Evolutionary conservation across 495 filamentous ascomycete genomes (phyloP).

Genomic region (Pyronema omphalodes): DNA sequence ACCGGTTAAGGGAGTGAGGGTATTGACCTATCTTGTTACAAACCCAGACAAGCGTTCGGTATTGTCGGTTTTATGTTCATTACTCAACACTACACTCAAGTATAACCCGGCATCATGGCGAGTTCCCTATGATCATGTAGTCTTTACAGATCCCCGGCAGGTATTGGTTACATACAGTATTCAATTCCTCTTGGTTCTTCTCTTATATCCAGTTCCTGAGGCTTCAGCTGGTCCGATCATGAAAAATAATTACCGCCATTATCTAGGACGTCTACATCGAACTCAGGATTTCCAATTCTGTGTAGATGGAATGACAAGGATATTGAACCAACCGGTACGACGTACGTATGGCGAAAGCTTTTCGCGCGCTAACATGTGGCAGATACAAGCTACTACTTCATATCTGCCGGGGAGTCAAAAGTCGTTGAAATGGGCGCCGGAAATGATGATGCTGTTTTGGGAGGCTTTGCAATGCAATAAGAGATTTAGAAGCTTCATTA

Average conservation of each 20-base stretch:
- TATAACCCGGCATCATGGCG: constrained; percentile 93
- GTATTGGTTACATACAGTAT: constrained; percentile 80
- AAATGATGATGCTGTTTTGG: constrained; percentile 97
- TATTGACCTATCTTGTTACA: constrained; percentile 76
- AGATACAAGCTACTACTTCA: constrained; percentile 68
- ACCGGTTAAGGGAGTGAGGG: constrained; percentile 67
- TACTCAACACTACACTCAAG: constrained; percentile 93
- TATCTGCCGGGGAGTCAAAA: constrained; percentile 79
- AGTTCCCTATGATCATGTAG: constrained; percentile 83
- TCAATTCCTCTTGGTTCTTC: constrained; percentile 70
- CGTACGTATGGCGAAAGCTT: background rate
- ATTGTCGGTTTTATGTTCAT: constrained; percentile 71
- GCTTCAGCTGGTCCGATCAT: constrained; percentile 31
- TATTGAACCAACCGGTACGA: constrained; percentile 70
- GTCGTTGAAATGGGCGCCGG: constrained; percentile 71
- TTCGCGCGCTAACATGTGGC: constrained; percentile 8
- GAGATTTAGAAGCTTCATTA: constrained; percentile 88
- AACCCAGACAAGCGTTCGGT: constrained; percentile 83
- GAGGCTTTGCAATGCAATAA: constrained; percentile 96
- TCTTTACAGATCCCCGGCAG: constrained; percentile 86
- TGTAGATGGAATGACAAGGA: constrained; percentile 84
- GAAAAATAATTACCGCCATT: constrained; percentile 88
- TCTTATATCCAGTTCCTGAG: constrained; percentile 84
- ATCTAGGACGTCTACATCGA: constrained; percentile 74
- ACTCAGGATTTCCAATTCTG: constrained; percentile 97